These are phyloP conservation scores for Microbotryomycetes sp. DNA, from an alignment of 1,284 basidiomycete genomes.

Conservation along the genomic window DNA sequence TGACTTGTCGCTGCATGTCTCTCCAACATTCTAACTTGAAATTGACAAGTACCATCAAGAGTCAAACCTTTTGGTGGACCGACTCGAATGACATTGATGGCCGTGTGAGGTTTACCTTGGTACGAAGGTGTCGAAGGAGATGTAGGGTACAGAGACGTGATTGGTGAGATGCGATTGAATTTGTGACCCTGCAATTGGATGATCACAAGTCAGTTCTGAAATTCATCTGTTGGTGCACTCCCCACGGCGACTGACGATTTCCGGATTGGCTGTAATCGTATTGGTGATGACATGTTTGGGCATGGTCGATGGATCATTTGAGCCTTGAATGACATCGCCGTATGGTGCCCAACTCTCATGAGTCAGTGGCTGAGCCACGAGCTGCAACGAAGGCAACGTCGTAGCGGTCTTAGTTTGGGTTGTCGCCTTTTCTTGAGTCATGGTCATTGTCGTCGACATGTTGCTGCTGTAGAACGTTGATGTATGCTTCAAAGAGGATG, in stretches of 20 bases:
- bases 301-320: background rate
- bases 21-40: constrained; percentile 10
- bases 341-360: constrained; percentile 7
- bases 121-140: background rate
- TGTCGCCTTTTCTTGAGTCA: too few species aligned
- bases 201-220: too few species aligned
- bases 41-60: background rate
- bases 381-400: background rate
- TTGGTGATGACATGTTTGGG: background rate
- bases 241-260: background rate
- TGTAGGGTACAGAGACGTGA: constrained; percentile 3
- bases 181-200: constrained; percentile 14
- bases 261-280: constrained; percentile 2
- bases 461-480: background rate
- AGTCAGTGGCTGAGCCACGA: constrained; percentile 3
- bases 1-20: constrained; percentile 6
- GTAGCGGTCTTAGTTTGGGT: background rate
- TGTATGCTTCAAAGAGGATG: too few species aligned
- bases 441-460: background rate
- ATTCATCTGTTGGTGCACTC: too few species aligned
- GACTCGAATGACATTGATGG: constrained; percentile 1
- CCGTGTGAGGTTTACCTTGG: background rate
- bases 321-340: constrained; percentile 6
- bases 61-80: background rate
- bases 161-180: constrained; percentile 10